phyloP scores from a whole-genome alignment of 2,329 filamentous ascomycete genomes.

The Colletotrichum incanum region DNA sequence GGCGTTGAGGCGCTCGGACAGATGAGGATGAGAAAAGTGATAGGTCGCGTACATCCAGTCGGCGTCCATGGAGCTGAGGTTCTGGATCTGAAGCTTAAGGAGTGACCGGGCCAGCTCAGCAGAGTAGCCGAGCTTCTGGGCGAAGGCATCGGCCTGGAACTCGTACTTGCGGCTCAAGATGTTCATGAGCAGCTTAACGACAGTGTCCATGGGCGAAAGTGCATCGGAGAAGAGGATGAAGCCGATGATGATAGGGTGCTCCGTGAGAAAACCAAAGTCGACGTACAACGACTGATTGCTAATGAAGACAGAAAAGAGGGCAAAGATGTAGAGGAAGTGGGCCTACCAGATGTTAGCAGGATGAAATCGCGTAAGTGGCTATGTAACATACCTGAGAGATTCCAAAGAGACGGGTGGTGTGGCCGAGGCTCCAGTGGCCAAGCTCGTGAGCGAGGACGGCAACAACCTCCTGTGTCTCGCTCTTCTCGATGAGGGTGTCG shows the following conservation, averaged over 20 bases:
- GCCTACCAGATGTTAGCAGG: constrained; percentile 65
- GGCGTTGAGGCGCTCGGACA: constrained; percentile 92
- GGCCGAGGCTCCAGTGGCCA: constrained; percentile 96
- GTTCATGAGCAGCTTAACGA: constrained; percentile 97
- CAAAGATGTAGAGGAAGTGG: constrained; percentile 97
- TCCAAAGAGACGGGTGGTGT: constrained; percentile 91
- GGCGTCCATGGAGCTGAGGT: constrained; percentile 97
- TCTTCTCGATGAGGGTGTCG: constrained; percentile 97
- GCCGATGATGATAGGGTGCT: constrained; percentile 94
- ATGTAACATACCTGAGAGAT: constrained; percentile 79
- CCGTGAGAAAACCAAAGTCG: constrained; percentile 88
- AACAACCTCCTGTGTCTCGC: constrained; percentile 90
- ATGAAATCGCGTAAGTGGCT: background rate
- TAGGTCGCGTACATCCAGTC: constrained; percentile 99
- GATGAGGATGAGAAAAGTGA: constrained; percentile 97
- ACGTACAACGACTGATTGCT: constrained; percentile 93
- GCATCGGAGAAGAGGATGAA: constrained; percentile 98
- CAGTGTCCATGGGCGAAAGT: constrained; percentile 92
- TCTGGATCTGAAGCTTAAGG: constrained; percentile 98
- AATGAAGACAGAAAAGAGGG: constrained; percentile 97
- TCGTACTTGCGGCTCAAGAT: constrained; percentile 94
- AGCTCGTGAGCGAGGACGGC: constrained; percentile 96
- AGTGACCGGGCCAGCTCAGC: constrained; percentile 87
- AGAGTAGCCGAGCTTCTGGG: constrained; percentile 86
- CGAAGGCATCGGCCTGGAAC: constrained; percentile 96